Base-by-base conservation (phyloP, 192 early-diverging fungal genomes). In the Coemansia sp. region DNA sequence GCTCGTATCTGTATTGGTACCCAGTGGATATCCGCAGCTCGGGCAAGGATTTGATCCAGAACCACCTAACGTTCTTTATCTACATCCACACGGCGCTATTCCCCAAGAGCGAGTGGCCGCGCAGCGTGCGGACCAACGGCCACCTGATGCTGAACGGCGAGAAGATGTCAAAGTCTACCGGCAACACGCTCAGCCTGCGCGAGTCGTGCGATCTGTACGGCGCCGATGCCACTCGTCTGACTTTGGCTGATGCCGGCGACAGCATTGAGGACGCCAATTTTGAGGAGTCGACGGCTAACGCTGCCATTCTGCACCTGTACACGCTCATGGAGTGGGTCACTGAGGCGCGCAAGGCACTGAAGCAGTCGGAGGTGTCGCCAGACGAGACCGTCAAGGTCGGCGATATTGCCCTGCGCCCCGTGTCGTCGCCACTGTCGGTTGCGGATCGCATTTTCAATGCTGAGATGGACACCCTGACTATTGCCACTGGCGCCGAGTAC, bases 111-210 rank as follows among this genome's bases (percentile, higher is more conserved):
- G 73, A 88, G 41, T 99, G 97, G 97, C 97, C 97, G 5, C 76
- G 78, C 27, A 78, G 73, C 50, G 75, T 97, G 39, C 91, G 94
- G 23, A 80, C 82, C 52, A 99, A 99, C 79, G 95, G 97, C 30
- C 94, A 97, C 64, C 79, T 99, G 76, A 80, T 95, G 73, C 70
- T 99, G 50, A 97, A 99, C 75, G 70, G 83, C 34, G 88, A 92
- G 25, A 99, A 99, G 84, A 99, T 99, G 97, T 84, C 90, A 56
- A 99, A 99, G 75, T 92, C 88, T 15, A 95, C 90, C 8, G 97
- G 97, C 34, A 99, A 97, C 82, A 95, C 92, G 62, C 70, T 98
- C 75, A 95, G 86, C 32, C 67, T 95, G 48, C 60, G 70, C 44
- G 86, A 97, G 46, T 83, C 88, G 12, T 70, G 90, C 28, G 81